Percentiles rank a stretch among this genome's conserved stretches.
Conservation (phyloP, 257 asterid genomes). For the Salvia splendens region DNA sequence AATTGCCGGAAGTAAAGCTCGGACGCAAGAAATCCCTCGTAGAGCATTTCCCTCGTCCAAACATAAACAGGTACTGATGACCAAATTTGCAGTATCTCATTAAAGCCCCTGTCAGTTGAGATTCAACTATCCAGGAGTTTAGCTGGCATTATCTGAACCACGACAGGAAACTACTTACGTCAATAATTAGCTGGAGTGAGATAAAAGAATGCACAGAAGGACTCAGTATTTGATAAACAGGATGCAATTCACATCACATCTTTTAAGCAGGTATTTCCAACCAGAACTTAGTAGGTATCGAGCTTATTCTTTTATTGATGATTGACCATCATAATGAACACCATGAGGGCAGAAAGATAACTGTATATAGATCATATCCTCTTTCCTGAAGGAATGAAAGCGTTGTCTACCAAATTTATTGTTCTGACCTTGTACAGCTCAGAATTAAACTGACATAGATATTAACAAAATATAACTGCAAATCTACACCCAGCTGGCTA, state of each 20-base stretch:
- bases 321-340: not conserved
- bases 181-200: not conserved
- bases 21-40: not conserved
- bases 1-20: not conserved
- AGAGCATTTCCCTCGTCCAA: constrained; percentile 5
- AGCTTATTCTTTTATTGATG: not conserved
- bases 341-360: not conserved
- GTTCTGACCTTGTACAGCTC: not conserved
- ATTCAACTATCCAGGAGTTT: not conserved
- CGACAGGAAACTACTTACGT: not conserved
- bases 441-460: not conserved
- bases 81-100: not conserved
- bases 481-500: not conserved
- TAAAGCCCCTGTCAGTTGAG: not conserved
- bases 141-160: not conserved
- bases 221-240: not conserved
- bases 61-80: not conserved
- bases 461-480: too few relatives aligned
- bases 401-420: not conserved
- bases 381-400: not conserved
- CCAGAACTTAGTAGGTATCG: not conserved
- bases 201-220: not conserved
- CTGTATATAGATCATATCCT: not conserved
- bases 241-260: not conserved
- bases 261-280: not conserved